phyloP scores from a whole-genome alignment of 2,329 filamentous ascomycete species.

The Orbilia javanica region DNA sequence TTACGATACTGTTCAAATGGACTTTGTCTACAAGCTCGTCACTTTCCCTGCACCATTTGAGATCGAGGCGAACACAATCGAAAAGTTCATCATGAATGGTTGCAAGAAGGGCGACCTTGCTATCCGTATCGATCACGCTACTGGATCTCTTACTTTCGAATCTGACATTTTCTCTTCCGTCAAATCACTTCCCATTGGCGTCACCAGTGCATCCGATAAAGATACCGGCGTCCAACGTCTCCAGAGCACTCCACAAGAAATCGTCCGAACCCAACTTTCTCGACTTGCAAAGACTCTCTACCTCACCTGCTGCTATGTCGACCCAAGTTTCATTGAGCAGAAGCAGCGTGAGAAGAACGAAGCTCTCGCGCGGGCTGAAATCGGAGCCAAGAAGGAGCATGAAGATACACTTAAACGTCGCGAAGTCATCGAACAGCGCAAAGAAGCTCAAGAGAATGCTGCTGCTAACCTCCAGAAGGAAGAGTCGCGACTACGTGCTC shows the following conservation, averaged over 20 bases:
- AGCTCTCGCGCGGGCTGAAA: constrained; percentile 83
- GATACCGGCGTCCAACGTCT: constrained; percentile 92
- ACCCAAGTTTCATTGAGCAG: constrained; percentile 86
- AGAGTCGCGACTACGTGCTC: constrained; percentile 86
- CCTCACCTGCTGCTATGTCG: constrained; percentile 95
- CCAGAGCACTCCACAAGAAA: constrained; percentile 97
- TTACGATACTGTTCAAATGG: constrained; percentile 95
- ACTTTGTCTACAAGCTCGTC: constrained; percentile 92
- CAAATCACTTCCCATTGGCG: constrained; percentile 86
- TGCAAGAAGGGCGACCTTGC: constrained; percentile 99
- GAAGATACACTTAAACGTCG: constrained; percentile 85
- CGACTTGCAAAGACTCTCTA: constrained; percentile 91
- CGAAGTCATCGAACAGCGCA: constrained; percentile 93
- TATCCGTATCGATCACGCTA: constrained; percentile 95
- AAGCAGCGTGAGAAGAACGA: constrained; percentile 82
- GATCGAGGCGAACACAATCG: constrained; percentile 87
- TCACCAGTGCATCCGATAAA: constrained; percentile 85
- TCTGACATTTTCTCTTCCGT: constrained; percentile 98
- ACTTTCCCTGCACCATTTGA: constrained; percentile 97
- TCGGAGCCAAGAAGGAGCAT: constrained; percentile 92
- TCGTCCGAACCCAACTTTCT: constrained; percentile 92
- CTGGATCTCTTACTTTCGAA: constrained; percentile 95
- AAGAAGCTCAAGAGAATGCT: constrained; percentile 91
- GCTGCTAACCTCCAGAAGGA: constrained; percentile 91
- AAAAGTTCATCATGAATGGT: constrained; percentile 99